phyloP scores from a whole-genome alignment of 1,139 yeast genomes.

The Yamadazyma atlantica region DNA sequence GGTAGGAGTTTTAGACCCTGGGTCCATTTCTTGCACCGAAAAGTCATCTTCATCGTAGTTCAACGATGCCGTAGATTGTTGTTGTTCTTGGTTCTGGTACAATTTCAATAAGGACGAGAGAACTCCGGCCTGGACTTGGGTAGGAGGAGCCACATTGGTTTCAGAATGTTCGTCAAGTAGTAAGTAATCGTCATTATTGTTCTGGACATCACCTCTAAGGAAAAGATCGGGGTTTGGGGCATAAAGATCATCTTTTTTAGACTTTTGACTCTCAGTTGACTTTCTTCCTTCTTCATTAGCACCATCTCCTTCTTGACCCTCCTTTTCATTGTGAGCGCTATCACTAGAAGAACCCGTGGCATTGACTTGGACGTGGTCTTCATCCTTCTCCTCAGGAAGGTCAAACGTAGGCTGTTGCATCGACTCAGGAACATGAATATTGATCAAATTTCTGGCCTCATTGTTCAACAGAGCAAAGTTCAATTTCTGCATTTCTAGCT shows the following conservation, averaged over 20 bases:
- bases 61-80: constrained; percentile 25
- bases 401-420: constrained; percentile 11
- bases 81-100: constrained; percentile 48
- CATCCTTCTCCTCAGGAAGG: neutral
- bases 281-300: constrained; percentile 4
- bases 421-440: constrained; percentile 34
- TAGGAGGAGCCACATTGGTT: constrained; percentile 63
- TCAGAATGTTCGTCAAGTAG: constrained; percentile 47
- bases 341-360: constrained; percentile 16
- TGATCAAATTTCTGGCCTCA: constrained; percentile 42
- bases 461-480: constrained; percentile 36
- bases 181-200: constrained; percentile 31
- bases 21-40: constrained; percentile 14
- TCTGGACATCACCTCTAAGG: constrained; percentile 30
- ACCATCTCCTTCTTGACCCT: constrained; percentile 7
- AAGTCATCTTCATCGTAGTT: constrained; percentile 18
- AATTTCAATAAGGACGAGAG: constrained; percentile 71
- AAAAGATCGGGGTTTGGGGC: constrained; percentile 50
- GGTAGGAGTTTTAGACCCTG: constrained; percentile 13
- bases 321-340: constrained; percentile 8
- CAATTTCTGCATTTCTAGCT: constrained; percentile 36
- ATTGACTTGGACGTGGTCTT: constrained; percentile 3
- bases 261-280: constrained; percentile 1
- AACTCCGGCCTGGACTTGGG: constrained; percentile 78
- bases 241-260: constrained; percentile 22